phyloP scores from a whole-genome alignment of 1,139 yeast species.

The Pichia sp. region DNA sequence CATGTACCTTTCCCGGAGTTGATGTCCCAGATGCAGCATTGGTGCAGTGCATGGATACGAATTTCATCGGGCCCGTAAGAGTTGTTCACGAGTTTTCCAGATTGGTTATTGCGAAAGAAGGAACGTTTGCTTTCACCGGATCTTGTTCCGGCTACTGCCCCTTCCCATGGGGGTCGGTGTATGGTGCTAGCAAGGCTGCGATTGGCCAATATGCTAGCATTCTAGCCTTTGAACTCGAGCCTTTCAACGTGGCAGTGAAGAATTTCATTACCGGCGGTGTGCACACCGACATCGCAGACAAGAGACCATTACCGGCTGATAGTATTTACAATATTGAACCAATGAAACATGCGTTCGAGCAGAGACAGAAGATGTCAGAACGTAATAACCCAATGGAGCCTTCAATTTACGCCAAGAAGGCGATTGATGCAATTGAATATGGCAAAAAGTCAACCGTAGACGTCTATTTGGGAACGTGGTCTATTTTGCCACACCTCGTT shows the following conservation, averaged over 20 bases:
- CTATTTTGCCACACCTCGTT: slow-evolving; percentile 39
- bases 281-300: slow-evolving; percentile 55
- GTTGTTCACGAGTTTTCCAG: slow-evolving; percentile 56
- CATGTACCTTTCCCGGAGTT: slow-evolving; percentile 68
- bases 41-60: slow-evolving; percentile 57
- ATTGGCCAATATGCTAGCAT: slow-evolving; percentile 65
- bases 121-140: slow-evolving; percentile 72
- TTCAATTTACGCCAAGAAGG: slow-evolving; percentile 49
- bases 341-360: slow-evolving; percentile 45
- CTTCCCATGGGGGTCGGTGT: slow-evolving; percentile 67
- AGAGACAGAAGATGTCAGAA: slow-evolving; percentile 58
- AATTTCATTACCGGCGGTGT: slow-evolving; percentile 71
- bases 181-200: slow-evolving; percentile 74
- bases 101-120: slow-evolving; percentile 60
- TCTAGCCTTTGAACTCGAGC: slow-evolving; percentile 63
- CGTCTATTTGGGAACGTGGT: slow-evolving; percentile 54
- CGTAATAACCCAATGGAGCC: slow-evolving; percentile 58
- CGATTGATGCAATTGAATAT: slow-evolving; percentile 47
- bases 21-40: slow-evolving; percentile 60
- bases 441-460: slow-evolving; percentile 37
- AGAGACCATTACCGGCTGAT: slow-evolving; percentile 49
- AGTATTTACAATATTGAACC: slow-evolving; percentile 54
- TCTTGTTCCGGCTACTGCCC: slow-evolving; percentile 64
- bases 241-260: slow-evolving; percentile 69
- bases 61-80: slow-evolving; percentile 66